Conservation (phyloP, 2,329 filamentous ascomycete genomes). For the Pseudogymnoascus sp. region DNA sequence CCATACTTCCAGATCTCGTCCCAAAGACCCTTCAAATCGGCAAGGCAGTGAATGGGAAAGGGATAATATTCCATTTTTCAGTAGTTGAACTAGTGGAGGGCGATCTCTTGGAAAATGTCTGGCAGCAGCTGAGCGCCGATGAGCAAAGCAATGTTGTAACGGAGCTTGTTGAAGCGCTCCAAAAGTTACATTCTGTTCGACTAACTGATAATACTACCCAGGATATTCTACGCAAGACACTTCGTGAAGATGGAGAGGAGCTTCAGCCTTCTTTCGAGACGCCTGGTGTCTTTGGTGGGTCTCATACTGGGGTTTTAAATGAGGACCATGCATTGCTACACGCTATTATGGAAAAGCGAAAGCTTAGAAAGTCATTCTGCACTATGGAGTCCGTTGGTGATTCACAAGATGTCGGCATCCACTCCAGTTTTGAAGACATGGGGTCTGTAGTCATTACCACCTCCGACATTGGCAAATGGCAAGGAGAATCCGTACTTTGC, state of each 20-base stretch:
- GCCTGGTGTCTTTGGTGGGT: slow-evolving; percentile 9
- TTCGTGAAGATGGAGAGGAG: slow-evolving; percentile 11
- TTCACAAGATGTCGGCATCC: slow-evolving; percentile 12
- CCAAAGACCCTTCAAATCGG: slow-evolving; percentile 15
- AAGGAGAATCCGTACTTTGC: slow-evolving; percentile 20
- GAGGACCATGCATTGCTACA: slow-evolving; percentile 4
- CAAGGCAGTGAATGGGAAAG: slow-evolving; percentile 18
- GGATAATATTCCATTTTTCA: slow-evolving; percentile 13
- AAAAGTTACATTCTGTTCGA: slow-evolving; percentile 11
- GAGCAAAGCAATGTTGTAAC: slow-evolving; percentile 13
- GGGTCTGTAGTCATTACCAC: slow-evolving; percentile 14
- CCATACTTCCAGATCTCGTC: slow-evolving; percentile 13
- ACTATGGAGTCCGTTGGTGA: slow-evolving; percentile 9
- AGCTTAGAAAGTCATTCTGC: slow-evolving; percentile 11
- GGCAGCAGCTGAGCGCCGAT: slow-evolving; percentile 12
- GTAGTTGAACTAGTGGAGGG: slow-evolving; percentile 13
- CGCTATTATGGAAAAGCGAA: slow-evolving; percentile 12
- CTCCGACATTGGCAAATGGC: slow-evolving; percentile 18
- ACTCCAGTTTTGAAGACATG: slow-evolving; percentile 14
- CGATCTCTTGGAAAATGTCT: slow-evolving; percentile 13
- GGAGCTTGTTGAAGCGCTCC: slow-evolving; percentile 12
- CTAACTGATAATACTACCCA: slow-evolving; percentile 7
- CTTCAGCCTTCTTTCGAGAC: neutral
- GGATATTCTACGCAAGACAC: slow-evolving; percentile 8
- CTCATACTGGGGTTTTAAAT: slow-evolving; percentile 12